These are phyloP conservation scores for Rhizoclosmatium sp. DNA, from an alignment of 192 early-diverging fungal species.

Conservation along the genomic window DNA sequence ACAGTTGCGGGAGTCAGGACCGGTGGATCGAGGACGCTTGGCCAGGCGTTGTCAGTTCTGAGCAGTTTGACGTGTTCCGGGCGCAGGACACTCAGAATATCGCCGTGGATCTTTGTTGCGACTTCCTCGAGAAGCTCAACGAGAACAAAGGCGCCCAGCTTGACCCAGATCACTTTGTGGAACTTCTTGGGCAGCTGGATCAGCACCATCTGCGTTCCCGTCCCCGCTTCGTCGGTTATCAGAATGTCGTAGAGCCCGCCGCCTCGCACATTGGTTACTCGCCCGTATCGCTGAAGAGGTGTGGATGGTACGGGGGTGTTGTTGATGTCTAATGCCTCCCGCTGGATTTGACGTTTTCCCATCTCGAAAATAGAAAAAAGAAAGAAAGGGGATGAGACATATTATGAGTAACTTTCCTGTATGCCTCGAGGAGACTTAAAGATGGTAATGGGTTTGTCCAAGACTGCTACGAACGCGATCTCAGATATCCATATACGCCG, in stretches of 20 bases:
- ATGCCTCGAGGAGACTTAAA: too few relatives aligned
- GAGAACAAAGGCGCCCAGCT: conserved; percentile 16
- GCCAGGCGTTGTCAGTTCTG: neutral
- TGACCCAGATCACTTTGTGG: conserved; percentile 17
- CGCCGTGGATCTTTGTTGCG: conserved; percentile 20
- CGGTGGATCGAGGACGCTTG: neutral
- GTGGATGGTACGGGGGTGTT: neutral
- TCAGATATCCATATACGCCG: too few relatives aligned
- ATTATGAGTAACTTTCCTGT: too few relatives aligned
- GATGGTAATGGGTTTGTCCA: too few relatives aligned
- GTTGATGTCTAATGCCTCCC: neutral
- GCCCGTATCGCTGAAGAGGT: conserved; percentile 8
- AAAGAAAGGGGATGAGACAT: neutral
- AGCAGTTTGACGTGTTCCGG: conserved; percentile 18
- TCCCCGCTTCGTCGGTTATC: neutral
- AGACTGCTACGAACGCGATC: too few relatives aligned
- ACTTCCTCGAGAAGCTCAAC: neutral
- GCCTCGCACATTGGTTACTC: conserved; percentile 17
- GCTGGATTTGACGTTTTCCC: conserved; percentile 12
- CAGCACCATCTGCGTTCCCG: neutral
- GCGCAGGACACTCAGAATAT: conserved; percentile 14
- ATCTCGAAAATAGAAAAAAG: neutral
- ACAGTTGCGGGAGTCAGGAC: neutral
- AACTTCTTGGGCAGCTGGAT: conserved; percentile 25
- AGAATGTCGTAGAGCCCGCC: conserved; percentile 22